Evolutionary conservation across 2,329 filamentous ascomycete species (phyloP), one percentile per base, ranked within the genome.

Genomic region (Metarhizium robertsii): DNA sequence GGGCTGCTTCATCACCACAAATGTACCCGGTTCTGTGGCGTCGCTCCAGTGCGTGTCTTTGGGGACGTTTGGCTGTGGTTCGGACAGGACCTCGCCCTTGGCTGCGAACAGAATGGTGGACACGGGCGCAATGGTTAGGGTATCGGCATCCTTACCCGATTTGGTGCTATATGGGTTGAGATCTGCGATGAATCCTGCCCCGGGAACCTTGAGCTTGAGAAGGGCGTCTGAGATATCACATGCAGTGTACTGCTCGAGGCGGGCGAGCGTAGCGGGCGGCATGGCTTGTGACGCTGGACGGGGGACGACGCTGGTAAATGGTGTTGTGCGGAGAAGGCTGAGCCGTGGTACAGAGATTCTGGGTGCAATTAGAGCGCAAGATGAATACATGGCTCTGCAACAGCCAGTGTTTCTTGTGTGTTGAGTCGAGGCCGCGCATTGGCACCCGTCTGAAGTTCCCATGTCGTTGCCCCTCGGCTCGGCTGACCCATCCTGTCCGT

Each of bases 151-250:
- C 43, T 56, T 53, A 32, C 65, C 60, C 59, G 57, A 61, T 38
- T 62, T 55, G 55, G 63, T 61, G 62, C 65, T 64, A 58, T 71
- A 67, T 34, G 69, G 67, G 47, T 67, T 65, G 45, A 78, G 64
- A 65, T 90, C 85, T 42, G 83, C 73, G 42, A 91, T 71, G 65
- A 84, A 85, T 54, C 88, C 87, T 30, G 84, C 85, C 50, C 80
- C 78, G 11, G 84, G 77, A 8, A 85, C 79, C 57, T 85, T 79
- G 50, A 91, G 76, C 64, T 86, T 88, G 55, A 89, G 76, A 2
- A 91, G 77, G 6, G 86, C 86, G 67, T 91, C 87, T 11, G 87
- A 88, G 58, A 90, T 74, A 76, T 88, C 76, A 66, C 76, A 79
- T 42, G 76, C 74, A 18, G 70, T 71, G 62, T 76, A 77, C 42